Base-by-base conservation (phyloP, 2,329 filamentous ascomycete genomes). In the Colletotrichum sp. region DNA sequence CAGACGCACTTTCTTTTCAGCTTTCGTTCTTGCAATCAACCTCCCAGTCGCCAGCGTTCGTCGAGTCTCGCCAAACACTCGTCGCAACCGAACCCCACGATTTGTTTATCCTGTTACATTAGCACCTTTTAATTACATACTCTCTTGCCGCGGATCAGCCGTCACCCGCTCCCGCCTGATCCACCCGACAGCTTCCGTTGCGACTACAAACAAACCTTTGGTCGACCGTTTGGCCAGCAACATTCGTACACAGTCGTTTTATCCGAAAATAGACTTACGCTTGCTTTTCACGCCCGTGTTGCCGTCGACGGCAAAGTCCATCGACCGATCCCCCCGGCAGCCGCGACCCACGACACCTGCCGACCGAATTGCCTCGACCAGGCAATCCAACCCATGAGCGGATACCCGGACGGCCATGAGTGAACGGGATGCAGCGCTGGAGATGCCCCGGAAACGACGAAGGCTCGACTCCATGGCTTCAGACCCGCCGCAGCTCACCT, bases 401-500 rank as follows among this genome's bases (percentile, higher is more conserved):
- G 55, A 64, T 64, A 68, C 15, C 36, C 59, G 24, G 13, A 32
- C 43, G 28, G 65, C 30, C 48, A 76, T 76, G 74, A 73, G 28
- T 36, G 65, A 39, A 69, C 59, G 48, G 71, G 13, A 71, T 64
- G 9, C 15, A 8, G 24, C 32, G 28, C 18, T 65, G 13, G 71
- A 67, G 9, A 57, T 52, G 71, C 71, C 72, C n/a, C 63, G 66
- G 15, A 76, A 76, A 61, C 74, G 74, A 66, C 74, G 74, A 36
- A 66, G 72, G 55, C 61, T 75, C 34, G 55, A 28, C 55, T 34
- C 36, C 59, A 76, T 76, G 74, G 60, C 39, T 64, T 75, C 70
- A 21, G 36, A 65, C 28, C 43, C 34, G 18, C 43, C 52, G 21
- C 63, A 63, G 63, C 59, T 67, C 18, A 67, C 52, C 26, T 86